A percentile compares a stretch with the other conserved stretches of the same genome.
These are phyloP conservation scores for Lipomyces sp. DNA, from an alignment of 805 yeast genomes.

Conservation along the genomic window DNA sequence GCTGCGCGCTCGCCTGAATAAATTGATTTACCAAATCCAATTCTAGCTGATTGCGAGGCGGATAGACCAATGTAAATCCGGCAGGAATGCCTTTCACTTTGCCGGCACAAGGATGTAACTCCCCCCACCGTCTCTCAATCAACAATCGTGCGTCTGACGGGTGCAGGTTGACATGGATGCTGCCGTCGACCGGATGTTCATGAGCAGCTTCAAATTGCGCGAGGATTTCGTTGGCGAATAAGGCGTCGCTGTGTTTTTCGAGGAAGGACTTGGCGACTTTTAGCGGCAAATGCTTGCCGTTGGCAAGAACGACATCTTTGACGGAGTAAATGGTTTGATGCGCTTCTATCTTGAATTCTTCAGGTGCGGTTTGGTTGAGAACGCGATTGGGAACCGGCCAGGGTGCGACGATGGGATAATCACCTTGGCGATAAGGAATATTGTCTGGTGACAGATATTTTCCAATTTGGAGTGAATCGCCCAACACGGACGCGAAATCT, in stretches of 20 bases:
- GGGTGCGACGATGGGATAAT: background rate
- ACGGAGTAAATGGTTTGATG: background rate
- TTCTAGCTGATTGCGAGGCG: background rate
- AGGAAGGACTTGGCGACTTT: background rate
- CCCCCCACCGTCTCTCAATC: background rate
- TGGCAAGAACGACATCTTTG: background rate
- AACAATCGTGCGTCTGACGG: background rate
- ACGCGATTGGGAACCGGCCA: conserved; percentile 1
- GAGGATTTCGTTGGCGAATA: background rate
- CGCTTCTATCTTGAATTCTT: background rate
- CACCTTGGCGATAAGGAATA: background rate
- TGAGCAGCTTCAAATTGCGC: background rate
- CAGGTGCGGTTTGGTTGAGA: background rate
- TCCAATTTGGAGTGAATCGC: background rate
- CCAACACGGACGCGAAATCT: background rate
- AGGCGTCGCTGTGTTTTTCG: conserved; percentile 2
- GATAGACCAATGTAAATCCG: background rate
- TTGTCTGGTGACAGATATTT: background rate
- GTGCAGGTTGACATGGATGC: background rate
- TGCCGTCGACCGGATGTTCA: background rate
- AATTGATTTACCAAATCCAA: background rate
- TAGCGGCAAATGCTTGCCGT: background rate
- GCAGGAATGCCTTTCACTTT: background rate
- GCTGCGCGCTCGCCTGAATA: background rate
- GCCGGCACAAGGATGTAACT: background rate